Percentiles rank a stretch among this genome's conserved stretches.
Evolutionary conservation across 345 rosid genomes (phyloP).

Genomic region (Alliaria petiolata): DNA sequence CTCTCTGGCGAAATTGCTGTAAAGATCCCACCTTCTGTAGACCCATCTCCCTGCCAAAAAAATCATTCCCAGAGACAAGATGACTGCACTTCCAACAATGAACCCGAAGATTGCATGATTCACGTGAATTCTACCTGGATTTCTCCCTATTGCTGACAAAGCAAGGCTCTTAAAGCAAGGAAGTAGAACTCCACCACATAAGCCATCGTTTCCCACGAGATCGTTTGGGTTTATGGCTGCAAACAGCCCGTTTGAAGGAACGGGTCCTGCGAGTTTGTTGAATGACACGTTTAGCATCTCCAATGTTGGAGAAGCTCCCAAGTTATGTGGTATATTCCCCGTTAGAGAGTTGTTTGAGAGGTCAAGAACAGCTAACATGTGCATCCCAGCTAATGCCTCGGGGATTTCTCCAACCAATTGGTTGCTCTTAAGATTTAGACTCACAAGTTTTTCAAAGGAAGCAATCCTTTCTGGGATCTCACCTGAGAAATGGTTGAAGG

Average conservation of each 20-base stretch:
- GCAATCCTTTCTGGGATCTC: constrained; percentile 60
- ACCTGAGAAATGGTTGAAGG: constrained; percentile 69
- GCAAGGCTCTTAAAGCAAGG: constrained; percentile 45
- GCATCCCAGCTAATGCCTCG: constrained; percentile 51
- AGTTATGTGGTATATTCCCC: constrained; percentile 56
- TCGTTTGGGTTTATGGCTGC: constrained; percentile 59
- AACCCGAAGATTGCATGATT: constrained; percentile 55
- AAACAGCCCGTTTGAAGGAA: constrained; percentile 59
- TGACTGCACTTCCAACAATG: constrained; percentile 46
- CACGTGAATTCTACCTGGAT: constrained; percentile 39
- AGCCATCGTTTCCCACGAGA: constrained; percentile 67
- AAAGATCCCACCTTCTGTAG: constrained; percentile 70
- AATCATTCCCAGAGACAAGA: constrained; percentile 45
- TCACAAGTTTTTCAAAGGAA: constrained; percentile 73
- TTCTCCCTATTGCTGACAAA: constrained; percentile 15
- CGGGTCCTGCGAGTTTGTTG: constrained; percentile 69
- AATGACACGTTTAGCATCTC: constrained; percentile 75
- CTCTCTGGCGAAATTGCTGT: constrained; percentile 40
- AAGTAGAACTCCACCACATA: constrained; percentile 63
- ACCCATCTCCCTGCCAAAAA: constrained; percentile 53
- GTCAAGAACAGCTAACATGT: constrained; percentile 70
- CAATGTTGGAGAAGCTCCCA: constrained; percentile 70
- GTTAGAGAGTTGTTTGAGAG: constrained; percentile 72
- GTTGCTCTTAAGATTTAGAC: constrained; percentile 63
- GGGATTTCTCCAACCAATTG: constrained; percentile 57